A percentile compares a stretch with the other conserved stretches of the same genome.
Evolutionary conservation across 2,329 filamentous ascomycete species (phyloP).

Genomic region (Aureobasidium sp.): DNA sequence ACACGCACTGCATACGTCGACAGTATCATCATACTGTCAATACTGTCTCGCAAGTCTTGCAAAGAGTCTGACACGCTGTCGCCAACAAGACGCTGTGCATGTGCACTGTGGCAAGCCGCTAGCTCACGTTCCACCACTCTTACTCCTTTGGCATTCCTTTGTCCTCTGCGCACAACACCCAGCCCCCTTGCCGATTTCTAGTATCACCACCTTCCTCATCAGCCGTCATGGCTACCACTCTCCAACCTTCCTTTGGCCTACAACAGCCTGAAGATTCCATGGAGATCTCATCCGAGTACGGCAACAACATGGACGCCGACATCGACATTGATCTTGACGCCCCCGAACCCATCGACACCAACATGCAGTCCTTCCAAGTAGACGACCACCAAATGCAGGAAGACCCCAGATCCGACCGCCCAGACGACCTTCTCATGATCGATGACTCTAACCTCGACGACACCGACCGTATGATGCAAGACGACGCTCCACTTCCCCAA

Average conservation of each 20-base stretch:
- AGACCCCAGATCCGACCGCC: slow-evolving; percentile 35
- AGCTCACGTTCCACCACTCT: not conserved
- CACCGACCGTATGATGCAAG: slow-evolving; percentile 14
- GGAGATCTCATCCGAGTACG: slow-evolving; percentile 46
- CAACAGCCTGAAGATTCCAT: slow-evolving; percentile 41
- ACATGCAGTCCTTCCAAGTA: slow-evolving; percentile 14
- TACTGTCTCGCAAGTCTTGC: not conserved
- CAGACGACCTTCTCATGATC: slow-evolving; percentile 23
- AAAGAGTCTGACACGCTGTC: not conserved
- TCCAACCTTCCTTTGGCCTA: slow-evolving; percentile 16
- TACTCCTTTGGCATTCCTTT: not conserved
- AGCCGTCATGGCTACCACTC: slow-evolving; percentile 15
- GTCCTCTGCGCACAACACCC: not conserved
- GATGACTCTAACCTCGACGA: slow-evolving; percentile 19
- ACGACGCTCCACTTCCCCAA: slow-evolving; percentile 3
- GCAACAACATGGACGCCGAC: slow-evolving; percentile 36
- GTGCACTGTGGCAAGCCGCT: slow-evolving; percentile 5
- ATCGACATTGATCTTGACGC: slow-evolving; percentile 54
- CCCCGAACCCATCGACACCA: slow-evolving; percentile 17
- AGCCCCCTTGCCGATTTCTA: not conserved
- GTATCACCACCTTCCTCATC: not conserved
- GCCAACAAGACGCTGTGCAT: not conserved
- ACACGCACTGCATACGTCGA: not conserved
- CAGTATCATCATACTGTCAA: not conserved
- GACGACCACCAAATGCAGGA: slow-evolving; percentile 51